Evolutionary conservation across 1,284 basidiomycete genomes (phyloP).

Genomic region (Puccinia polysora): DNA sequence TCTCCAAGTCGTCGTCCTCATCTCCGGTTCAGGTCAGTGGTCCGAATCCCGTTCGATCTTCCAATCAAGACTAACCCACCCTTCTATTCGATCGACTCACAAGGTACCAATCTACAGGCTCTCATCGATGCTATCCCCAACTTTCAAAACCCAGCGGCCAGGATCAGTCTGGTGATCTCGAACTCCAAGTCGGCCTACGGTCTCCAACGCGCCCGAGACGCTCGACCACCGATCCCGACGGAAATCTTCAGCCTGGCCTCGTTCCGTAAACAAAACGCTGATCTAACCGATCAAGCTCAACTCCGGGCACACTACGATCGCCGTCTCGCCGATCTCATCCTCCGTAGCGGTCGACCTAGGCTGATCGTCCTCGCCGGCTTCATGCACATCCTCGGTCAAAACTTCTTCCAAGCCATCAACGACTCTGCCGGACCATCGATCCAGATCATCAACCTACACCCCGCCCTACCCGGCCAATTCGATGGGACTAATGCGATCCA

Average conservation of each 20-base stretch:
- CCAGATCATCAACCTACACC: slow-evolving; percentile 93
- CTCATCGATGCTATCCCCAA: slow-evolving; percentile 71
- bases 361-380: slow-evolving; percentile 89
- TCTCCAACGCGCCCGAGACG: slow-evolving; percentile 67
- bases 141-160: slow-evolving; percentile 61
- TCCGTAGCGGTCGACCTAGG: slow-evolving; percentile 65
- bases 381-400: slow-evolving; percentile 79
- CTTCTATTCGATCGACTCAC: no score
- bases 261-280: slow-evolving; percentile 64
- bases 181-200: slow-evolving; percentile 90
- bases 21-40: no score
- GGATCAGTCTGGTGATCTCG: slow-evolving; percentile 78
- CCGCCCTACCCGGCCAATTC: slow-evolving; percentile 88
- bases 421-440: slow-evolving; percentile 54
- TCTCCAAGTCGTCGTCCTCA: no score
- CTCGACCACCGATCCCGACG: slow-evolving; percentile 72
- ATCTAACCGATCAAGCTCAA: slow-evolving; percentile 64
- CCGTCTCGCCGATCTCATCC: slow-evolving; percentile 70
- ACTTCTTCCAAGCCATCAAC: slow-evolving; percentile 57
- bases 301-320: slow-evolving; percentile 76
- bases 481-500: slow-evolving; percentile 87
- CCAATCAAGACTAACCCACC: no score
- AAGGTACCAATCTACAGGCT: slow-evolving; percentile 94
- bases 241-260: slow-evolving; percentile 56
- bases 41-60: no score